These are phyloP conservation scores for Tolypocladium inflatum DNA, from an alignment of 2,329 filamentous ascomycete genomes.

Conservation along the genomic window DNA sequence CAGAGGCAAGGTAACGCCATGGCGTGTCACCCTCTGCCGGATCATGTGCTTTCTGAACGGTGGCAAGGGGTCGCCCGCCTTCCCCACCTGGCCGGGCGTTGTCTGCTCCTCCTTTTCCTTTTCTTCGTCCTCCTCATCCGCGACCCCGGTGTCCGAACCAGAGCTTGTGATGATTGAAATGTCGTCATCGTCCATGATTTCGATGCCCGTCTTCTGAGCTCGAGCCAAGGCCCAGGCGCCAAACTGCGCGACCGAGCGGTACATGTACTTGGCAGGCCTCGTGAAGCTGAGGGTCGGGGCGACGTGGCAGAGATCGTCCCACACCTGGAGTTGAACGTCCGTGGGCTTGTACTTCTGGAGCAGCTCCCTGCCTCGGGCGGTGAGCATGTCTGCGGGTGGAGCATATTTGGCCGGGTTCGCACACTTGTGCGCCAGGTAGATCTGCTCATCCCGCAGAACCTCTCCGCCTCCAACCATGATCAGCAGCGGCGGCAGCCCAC, in stretches of 20 bases:
- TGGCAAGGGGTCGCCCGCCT: slow-evolving; percentile 75
- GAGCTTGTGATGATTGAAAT: slow-evolving; percentile 65
- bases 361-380: slow-evolving; percentile 49
- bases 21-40: slow-evolving; percentile 71
- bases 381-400: slow-evolving; percentile 53
- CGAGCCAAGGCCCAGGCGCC: slow-evolving; percentile 82
- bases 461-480: slow-evolving; percentile 86
- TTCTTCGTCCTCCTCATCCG: slow-evolving; percentile 10
- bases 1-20: slow-evolving; percentile 65
- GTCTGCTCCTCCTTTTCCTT: slow-evolving; percentile 9
- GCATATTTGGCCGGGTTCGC: slow-evolving; percentile 73
- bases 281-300: slow-evolving; percentile 92
- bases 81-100: slow-evolving; percentile 53
- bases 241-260: slow-evolving; percentile 83
- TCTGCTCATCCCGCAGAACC: slow-evolving; percentile 84
- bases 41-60: slow-evolving; percentile 83
- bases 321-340: slow-evolving; percentile 87
- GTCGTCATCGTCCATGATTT: slow-evolving; percentile 70
- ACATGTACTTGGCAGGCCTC: slow-evolving; percentile 94
- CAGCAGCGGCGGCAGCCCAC: slow-evolving; percentile 78
- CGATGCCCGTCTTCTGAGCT: slow-evolving; percentile 70
- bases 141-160: slow-evolving; percentile 22
- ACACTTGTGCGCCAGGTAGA: slow-evolving; percentile 90
- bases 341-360: slow-evolving; percentile 69
- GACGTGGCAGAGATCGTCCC: slow-evolving; percentile 92